Percentiles rank a stretch among this genome's conserved stretches.
phyloP scores from a whole-genome alignment of 352 stramenopile genomes.

The Pythium grandisporangium region DNA sequence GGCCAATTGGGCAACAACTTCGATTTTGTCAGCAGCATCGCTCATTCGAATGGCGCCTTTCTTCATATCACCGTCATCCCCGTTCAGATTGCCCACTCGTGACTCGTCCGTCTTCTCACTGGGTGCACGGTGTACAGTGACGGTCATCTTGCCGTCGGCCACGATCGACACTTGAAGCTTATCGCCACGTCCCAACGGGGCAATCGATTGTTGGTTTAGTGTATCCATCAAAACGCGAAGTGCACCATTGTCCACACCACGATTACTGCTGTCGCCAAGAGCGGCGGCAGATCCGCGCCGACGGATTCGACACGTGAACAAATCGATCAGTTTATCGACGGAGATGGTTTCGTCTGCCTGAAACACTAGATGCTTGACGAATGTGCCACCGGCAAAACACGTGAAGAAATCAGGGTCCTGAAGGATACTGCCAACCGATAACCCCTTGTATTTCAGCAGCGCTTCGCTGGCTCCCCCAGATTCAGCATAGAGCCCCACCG shows the following conservation, averaged over 20 bases:
- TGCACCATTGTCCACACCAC: conserved; percentile 5
- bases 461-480: conserved; percentile 42
- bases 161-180: conserved; percentile 44
- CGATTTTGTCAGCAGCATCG: too few species aligned
- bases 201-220: conserved; percentile 18
- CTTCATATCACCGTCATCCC: conserved; percentile 39
- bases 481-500: conserved; percentile 63
- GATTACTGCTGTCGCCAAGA: not conserved
- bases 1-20: too few species aligned
- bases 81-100: conserved; percentile 10
- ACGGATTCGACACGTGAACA: conserved; percentile 36
- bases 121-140: conserved; percentile 25
- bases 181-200: conserved; percentile 29
- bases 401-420: conserved; percentile 71
- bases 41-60: too few species aligned
- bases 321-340: conserved; percentile 35
- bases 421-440: conserved; percentile 68
- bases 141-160: conserved; percentile 24
- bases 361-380: conserved; percentile 63
- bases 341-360: conserved; percentile 36
- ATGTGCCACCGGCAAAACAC: conserved; percentile 48
- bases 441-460: conserved; percentile 74
- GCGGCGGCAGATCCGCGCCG: conserved; percentile 11
- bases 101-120: not conserved
- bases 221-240: conserved; percentile 14